These are phyloP conservation scores for Sugiyamaella boreocaroliniensis DNA, from an alignment of 805 yeast genomes.

Conservation along the genomic window DNA sequence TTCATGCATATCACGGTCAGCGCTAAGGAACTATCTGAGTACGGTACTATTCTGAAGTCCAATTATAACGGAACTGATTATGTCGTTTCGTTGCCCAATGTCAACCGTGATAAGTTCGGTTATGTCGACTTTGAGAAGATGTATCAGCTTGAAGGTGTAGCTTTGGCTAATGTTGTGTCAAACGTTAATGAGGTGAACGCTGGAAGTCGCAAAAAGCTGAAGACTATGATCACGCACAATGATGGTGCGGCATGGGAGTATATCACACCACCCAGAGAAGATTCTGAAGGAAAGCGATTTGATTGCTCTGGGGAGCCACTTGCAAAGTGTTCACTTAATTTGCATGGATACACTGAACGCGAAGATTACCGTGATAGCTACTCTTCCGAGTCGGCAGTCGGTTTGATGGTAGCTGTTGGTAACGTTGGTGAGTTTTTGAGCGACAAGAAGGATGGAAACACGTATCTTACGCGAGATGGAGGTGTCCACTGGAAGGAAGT, in stretches of 20 bases:
- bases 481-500: slow-evolving; percentile 85
- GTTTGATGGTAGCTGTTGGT: slow-evolving; percentile 87
- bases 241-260: slow-evolving; percentile 87
- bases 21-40: slow-evolving; percentile 45
- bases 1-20: slow-evolving; percentile 78
- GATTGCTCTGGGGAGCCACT: slow-evolving; percentile 44
- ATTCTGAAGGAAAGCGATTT: slow-evolving; percentile 53
- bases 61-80: slow-evolving; percentile 89
- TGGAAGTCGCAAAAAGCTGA: slow-evolving; percentile 50
- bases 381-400: slow-evolving; percentile 84
- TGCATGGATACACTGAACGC: slow-evolving; percentile 89
- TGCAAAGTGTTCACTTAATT: slow-evolving; percentile 66
- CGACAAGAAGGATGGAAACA: slow-evolving; percentile 44
- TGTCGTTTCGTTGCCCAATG: slow-evolving; percentile 57
- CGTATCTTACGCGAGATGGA: slow-evolving; percentile 82
- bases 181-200: slow-evolving; percentile 43
- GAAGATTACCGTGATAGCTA: slow-evolving; percentile 75
- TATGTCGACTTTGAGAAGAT: slow-evolving; percentile 85
- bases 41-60: slow-evolving; percentile 77
- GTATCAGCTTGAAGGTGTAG: slow-evolving; percentile 78
- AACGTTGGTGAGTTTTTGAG: slow-evolving; percentile 67
- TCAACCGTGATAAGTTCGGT: slow-evolving; percentile 67
- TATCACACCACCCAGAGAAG: slow-evolving; percentile 60
- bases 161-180: slow-evolving; percentile 61
- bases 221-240: slow-evolving; percentile 72